phyloP scores from a whole-genome alignment of 2,329 filamentous ascomycete genomes.

The Chaetomiaceae sp. region DNA sequence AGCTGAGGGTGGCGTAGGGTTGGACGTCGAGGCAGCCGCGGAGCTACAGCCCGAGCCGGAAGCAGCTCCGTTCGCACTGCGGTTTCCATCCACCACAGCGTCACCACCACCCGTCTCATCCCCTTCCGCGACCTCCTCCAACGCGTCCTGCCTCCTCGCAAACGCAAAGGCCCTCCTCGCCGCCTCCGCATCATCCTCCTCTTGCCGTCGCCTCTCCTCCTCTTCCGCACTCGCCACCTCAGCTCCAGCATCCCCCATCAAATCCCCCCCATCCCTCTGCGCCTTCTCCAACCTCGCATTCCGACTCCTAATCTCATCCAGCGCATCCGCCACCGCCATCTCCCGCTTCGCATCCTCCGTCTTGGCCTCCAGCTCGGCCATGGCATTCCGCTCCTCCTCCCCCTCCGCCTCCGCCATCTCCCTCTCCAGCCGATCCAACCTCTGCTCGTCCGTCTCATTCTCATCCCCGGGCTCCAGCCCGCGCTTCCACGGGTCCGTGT shows the following conservation, averaged over 20 bases:
- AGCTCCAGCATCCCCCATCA: constrained; percentile 47
- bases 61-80: constrained; percentile 3
- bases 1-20: constrained; percentile 11
- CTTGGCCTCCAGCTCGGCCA: constrained; percentile 93
- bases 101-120: constrained; percentile 24
- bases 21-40: constrained; percentile 27
- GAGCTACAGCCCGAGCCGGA: constrained; percentile 28
- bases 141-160: constrained; percentile 43
- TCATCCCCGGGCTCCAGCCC: constrained; percentile 46
- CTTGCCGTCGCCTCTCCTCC: constrained; percentile 58
- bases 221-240: constrained; percentile 50
- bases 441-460: constrained; percentile 81
- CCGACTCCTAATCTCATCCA: constrained; percentile 88
- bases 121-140: constrained; percentile 45
- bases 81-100: constrained; percentile 8
- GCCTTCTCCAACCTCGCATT: constrained; percentile 83
- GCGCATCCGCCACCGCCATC: constrained; percentile 92
- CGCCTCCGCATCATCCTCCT: constrained; percentile 76
- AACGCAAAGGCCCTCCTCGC: constrained; percentile 71
- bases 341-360: constrained; percentile 87
- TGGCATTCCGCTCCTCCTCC: constrained; percentile 74
- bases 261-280: constrained; percentile 58
- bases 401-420: constrained; percentile 62
- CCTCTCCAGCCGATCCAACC: constrained; percentile 73
- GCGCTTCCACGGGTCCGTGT: constrained; percentile 84